A percentile compares a stretch with the other conserved stretches of the same genome.
Conservation (phyloP, 139 green algal species). For the Nannochloris sp. region DNA sequence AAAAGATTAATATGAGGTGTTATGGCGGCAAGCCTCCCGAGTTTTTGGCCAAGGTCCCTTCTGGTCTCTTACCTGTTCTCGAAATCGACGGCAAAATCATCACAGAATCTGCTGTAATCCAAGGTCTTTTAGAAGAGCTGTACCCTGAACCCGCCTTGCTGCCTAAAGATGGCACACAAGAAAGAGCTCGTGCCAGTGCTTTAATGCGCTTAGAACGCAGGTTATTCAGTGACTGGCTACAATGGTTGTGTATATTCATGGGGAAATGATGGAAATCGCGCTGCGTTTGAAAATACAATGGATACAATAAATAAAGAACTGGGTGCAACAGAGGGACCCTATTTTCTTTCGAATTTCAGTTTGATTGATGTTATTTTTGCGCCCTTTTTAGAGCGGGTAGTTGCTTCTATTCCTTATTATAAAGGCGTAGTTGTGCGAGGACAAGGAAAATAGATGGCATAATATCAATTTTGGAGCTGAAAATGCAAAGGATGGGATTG, state of each 20-base stretch:
- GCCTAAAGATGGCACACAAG: constrained; percentile 37
- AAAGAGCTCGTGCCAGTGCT: constrained; percentile 25
- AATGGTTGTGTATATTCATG: constrained; percentile 56
- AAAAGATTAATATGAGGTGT: constrained; percentile 93
- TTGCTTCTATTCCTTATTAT: constrained; percentile 78
- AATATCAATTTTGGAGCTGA: too few species aligned
- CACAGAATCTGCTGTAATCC: constrained; percentile 64
- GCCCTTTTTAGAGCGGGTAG: constrained; percentile 90
- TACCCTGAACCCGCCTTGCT: constrained; percentile 74
- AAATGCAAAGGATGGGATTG: too few species aligned
- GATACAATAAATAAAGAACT: constrained; percentile 54
- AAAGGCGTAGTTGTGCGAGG: constrained; percentile 76
- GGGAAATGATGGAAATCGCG: constrained; percentile 29
- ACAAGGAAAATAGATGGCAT: too few species aligned
- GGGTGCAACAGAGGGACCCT: constrained; percentile 45
- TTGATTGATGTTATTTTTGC: constrained; percentile 78
- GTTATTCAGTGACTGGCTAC: constrained; percentile 70
- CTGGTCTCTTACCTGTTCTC: constrained; percentile 78
- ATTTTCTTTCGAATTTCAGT: constrained; percentile 75
- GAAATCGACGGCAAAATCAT: constrained; percentile 80
- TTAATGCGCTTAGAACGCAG: constrained; percentile 79
- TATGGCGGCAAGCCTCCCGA: constrained; percentile 86
- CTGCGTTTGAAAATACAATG: constrained; percentile 52
- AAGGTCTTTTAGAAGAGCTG: constrained; percentile 36
- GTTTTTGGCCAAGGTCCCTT: constrained; percentile 67